Evolutionary conservation across 108 stramenopile genomes (phyloP).

Genomic region (Fistulifera pelliculosa): DNA sequence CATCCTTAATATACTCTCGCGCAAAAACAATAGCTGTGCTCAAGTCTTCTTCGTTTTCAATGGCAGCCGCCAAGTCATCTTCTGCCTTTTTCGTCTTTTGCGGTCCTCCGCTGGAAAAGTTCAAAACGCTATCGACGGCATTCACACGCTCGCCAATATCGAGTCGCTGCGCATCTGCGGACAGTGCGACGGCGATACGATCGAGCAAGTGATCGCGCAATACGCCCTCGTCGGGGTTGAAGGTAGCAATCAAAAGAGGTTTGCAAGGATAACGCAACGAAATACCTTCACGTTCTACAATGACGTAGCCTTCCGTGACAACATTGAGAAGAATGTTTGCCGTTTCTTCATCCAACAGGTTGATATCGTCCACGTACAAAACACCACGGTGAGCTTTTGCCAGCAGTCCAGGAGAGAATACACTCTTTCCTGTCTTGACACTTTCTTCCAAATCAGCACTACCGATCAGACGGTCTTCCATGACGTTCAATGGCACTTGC

Average conservation of each 20-base stretch:
- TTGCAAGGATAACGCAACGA: conserved; percentile 84
- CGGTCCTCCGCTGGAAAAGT: conserved; percentile 53
- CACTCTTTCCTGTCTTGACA: conserved; percentile 84
- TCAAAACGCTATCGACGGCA: conserved; percentile 77
- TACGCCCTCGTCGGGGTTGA: conserved; percentile 98
- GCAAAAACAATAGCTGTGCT: conserved; percentile 92
- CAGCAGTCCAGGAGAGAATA: conserved; percentile 89
- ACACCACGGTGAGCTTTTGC: conserved; percentile 94
- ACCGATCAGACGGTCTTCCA: conserved; percentile 95
- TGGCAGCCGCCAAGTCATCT: conserved; percentile 46
- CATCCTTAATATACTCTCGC: conserved; percentile 80
- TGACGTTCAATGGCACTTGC: conserved; percentile 92
- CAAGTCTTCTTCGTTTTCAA: conserved; percentile 87
- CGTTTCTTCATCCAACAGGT: conserved; percentile 89
- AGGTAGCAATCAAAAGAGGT: conserved; percentile 89
- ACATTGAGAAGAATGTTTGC: conserved; percentile 88
- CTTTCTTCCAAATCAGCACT: conserved; percentile 90
- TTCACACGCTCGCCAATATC: conserved; percentile 70
- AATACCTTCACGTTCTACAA: conserved; percentile 93
- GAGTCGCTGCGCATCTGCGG: conserved; percentile 79
- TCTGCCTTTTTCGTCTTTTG: conserved; percentile 61
- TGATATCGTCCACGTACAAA: conserved; percentile 94
- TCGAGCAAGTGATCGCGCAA: conserved; percentile 91
- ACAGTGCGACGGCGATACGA: conserved; percentile 85
- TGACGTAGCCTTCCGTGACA: conserved; percentile 84